These are phyloP conservation scores for Salvia sclarea DNA, from an alignment of 305 asterid species.

Conservation along the genomic window DNA sequence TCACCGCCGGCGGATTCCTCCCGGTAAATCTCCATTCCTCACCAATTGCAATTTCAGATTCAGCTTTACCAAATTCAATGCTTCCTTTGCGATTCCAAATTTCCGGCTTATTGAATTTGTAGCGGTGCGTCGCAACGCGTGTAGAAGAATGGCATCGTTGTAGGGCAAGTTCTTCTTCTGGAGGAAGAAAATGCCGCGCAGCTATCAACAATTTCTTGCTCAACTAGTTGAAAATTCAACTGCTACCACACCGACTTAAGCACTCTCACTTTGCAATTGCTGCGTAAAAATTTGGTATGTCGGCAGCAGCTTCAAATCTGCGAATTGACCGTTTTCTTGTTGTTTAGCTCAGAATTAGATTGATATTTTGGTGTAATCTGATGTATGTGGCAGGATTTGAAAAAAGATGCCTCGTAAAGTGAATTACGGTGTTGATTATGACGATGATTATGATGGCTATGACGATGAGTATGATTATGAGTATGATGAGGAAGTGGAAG, in stretches of 20 bases:
- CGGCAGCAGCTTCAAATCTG: not conserved
- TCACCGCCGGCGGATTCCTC: slow-evolving; percentile 16
- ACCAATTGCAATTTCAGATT: slow-evolving; percentile 6
- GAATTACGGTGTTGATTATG: slow-evolving; percentile 46
- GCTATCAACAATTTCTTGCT: not conserved
- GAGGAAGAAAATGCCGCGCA: not conserved
- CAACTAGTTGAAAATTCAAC: not conserved
- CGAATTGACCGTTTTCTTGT: not conserved
- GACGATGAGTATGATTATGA: slow-evolving; percentile 52
- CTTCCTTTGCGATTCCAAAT: not conserved
- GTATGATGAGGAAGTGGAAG: slow-evolving; percentile 43
- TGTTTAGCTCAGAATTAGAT: not conserved
- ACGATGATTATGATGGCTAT: slow-evolving; percentile 50
- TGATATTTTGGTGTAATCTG: slow-evolving; percentile 1
- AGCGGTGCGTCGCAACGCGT: not conserved
- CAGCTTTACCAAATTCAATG: not conserved
- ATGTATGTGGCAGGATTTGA: slow-evolving; percentile 37
- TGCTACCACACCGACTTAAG: not conserved
- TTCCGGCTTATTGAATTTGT: not conserved
- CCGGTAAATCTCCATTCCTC: not conserved
- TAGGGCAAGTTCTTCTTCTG: not conserved
- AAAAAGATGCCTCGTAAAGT: slow-evolving; percentile 88
- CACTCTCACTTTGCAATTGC: slow-evolving; percentile 17
- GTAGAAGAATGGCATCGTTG: not conserved
- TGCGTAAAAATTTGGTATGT: slow-evolving; percentile 6